phyloP scores from a whole-genome alignment of 495 filamentous ascomycete genomes.

The Niebla homalea region DNA sequence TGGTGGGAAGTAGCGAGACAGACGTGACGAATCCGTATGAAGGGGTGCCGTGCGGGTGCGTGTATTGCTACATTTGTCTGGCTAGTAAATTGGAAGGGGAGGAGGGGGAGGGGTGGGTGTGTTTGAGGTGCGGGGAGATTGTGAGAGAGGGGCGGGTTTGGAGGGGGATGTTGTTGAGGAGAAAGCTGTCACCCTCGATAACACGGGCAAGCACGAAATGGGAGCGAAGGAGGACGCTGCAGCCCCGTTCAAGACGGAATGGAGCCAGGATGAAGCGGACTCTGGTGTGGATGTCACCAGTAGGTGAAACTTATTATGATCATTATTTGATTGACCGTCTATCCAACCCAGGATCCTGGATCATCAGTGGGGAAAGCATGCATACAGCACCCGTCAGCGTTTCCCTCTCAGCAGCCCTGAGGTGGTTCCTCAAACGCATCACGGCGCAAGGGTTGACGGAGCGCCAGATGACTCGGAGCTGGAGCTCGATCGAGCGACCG shows the following conservation, averaged over 20 bases:
- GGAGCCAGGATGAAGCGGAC: conserved; percentile 3
- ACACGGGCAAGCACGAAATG: neutral
- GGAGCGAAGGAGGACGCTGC: neutral
- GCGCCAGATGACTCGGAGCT: too few relatives aligned
- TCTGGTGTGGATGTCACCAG: conserved; percentile 1
- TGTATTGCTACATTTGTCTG: conserved; percentile 97
- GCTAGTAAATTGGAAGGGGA: conserved; percentile 79
- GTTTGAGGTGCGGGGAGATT: conserved; percentile 74
- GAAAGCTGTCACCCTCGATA: neutral
- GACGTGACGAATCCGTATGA: conserved; percentile 97
- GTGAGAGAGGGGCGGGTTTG: conserved; percentile 87
- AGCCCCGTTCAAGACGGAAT: neutral
- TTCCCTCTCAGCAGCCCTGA: too few relatives aligned
- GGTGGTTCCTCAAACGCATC: too few relatives aligned
- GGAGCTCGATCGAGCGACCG: too few relatives aligned
- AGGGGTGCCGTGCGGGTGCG: conserved; percentile 74
- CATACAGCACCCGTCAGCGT: neutral
- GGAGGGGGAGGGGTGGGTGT: conserved; percentile 94
- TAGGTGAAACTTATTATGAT: neutral
- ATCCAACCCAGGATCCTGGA: neutral
- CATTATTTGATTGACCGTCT: neutral
- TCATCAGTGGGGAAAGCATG: neutral
- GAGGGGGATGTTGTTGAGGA: conserved; percentile 74
- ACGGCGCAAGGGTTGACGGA: too few relatives aligned
- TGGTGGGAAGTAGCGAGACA: conserved; percentile 78